Base-by-base conservation (phyloP, 2,329 filamentous ascomycete species). In the Aspergillus ochraceus region DNA sequence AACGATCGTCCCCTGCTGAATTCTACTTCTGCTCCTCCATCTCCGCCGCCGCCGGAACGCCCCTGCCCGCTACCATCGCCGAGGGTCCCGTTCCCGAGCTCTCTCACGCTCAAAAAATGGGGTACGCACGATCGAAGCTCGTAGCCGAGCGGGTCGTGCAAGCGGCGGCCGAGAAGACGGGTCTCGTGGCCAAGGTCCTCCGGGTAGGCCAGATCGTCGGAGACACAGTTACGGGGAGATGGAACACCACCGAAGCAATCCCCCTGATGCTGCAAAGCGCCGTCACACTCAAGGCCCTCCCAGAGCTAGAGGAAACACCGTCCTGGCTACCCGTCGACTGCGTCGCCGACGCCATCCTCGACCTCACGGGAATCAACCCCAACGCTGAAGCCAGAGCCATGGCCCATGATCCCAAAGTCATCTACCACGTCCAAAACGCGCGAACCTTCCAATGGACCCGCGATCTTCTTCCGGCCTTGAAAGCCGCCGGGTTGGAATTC, bases 401-500 rank as follows among this genome's bases (percentile, higher is more conserved):
- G 10, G 49, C 29, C 6, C 19, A n/a, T 42, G 55, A 42, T 12
- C 11, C 46, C 17, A 20, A 54, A 1, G 55, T 49, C 8, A 76
- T 86, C 17, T 84, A 80, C 59, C 82, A 86, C 58, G 72, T 88
- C 6, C 75, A 82, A n/a, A 86, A 86, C 59, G 77, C 79, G 0
- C 70, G 63, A 4, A 71, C 71, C 1, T 81, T 86, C 62, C 65
- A 80, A 39, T 87, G 83, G 82, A 83, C 80, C 0, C 59, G 74
- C 0, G 80, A 85, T 53, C 70, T 88, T 2, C 76, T 87, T 0
- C 84, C 84, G 2, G 77, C 78, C 3, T 70, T 87, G 14, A 83
- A 83, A 51, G 71, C 78, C 19, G 68, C 74, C 6, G 77, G 85
- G 1, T 61, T 76, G 2, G 73, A 64, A 1, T 76, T 75, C 52